A percentile compares a stretch with the other conserved stretches of the same genome.
These are phyloP conservation scores for Podila minutissima DNA, from an alignment of 192 early-diverging fungal genomes.

Conservation along the genomic window DNA sequence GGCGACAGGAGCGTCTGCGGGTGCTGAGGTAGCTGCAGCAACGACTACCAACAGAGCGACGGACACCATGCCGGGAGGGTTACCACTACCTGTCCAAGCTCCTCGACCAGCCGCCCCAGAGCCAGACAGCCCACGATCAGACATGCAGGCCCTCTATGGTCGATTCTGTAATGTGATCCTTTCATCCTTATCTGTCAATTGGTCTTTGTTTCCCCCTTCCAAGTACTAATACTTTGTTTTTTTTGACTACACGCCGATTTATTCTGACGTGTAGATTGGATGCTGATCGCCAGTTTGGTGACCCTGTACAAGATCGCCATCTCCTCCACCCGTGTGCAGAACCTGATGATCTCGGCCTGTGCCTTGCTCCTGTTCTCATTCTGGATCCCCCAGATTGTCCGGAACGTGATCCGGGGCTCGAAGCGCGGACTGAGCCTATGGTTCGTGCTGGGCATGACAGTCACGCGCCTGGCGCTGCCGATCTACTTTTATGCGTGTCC, in stretches of 20 bases:
- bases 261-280: conserved; percentile 53
- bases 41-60: conserved; percentile 7
- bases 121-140: conserved; percentile 45
- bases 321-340: conserved; percentile 56
- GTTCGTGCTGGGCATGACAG: conserved; percentile 69
- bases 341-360: conserved; percentile 54
- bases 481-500: conserved; percentile 70
- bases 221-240: not conserved
- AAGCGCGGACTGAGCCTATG: conserved; percentile 62
- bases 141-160: conserved; percentile 62
- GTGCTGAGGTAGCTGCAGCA: not conserved
- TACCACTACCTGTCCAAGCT: conserved; percentile 42
- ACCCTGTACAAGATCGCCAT: conserved; percentile 68
- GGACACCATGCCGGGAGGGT: conserved; percentile 38
- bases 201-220: not conserved
- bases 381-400: conserved; percentile 85
- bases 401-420: conserved; percentile 74
- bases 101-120: conserved; percentile 21
- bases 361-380: conserved; percentile 68
- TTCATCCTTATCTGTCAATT: not conserved
- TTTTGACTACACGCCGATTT: not conserved
- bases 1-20: not conserved
- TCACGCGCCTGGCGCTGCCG: conserved; percentile 65
- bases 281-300: conserved; percentile 67
- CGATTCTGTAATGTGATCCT: conserved; percentile 62